Evolutionary conservation across 495 filamentous ascomycete genomes (phyloP).

Genomic region (Aspergillus bertholletiae): DNA sequence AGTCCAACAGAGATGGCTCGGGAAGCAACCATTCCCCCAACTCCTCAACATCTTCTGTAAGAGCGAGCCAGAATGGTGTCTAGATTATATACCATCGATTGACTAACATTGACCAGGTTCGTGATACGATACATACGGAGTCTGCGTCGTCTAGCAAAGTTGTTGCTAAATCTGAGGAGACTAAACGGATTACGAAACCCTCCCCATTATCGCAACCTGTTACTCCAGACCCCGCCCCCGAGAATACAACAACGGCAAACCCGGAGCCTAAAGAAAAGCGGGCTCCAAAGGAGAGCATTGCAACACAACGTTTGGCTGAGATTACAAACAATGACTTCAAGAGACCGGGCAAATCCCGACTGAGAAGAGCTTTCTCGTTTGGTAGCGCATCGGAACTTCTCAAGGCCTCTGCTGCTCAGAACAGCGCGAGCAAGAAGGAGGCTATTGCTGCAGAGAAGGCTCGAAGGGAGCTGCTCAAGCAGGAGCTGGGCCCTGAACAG

Average conservation of each 20-base stretch:
- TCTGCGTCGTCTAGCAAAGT: constrained; percentile 45
- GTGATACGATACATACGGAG: constrained; percentile 11
- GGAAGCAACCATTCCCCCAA: constrained; percentile 53
- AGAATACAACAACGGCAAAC: constrained; percentile 24
- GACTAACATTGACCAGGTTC: constrained; percentile 8
- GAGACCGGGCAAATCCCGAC: constrained; percentile 77
- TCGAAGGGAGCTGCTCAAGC: constrained; percentile 65
- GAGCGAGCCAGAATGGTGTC: constrained; percentile 15
- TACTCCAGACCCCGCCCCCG: constrained; percentile 45
- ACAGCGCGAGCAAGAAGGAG: constrained; percentile 51
- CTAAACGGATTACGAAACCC: constrained; percentile 67
- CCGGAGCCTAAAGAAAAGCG: constrained; percentile 19
- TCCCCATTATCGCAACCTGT: constrained; percentile 88
- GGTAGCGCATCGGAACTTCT: constrained; percentile 91
- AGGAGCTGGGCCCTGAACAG: constrained; percentile 79
- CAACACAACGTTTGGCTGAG: constrained; percentile 74
- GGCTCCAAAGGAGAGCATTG: constrained; percentile 54
- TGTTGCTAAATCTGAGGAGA: constrained; percentile 62
- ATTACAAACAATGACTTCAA: constrained; percentile 70
- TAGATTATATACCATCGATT: too few species aligned
- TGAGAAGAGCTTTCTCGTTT: constrained; percentile 94
- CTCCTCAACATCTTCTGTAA: constrained; percentile 56
- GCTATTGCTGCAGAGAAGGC: constrained; percentile 58
- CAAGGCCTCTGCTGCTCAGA: constrained; percentile 67
- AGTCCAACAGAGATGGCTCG: constrained; percentile 56